A percentile compares a stretch with the other conserved stretches of the same genome.
Conservation (phyloP, 352 stramenopile genomes). For the Pythium coloratum region DNA sequence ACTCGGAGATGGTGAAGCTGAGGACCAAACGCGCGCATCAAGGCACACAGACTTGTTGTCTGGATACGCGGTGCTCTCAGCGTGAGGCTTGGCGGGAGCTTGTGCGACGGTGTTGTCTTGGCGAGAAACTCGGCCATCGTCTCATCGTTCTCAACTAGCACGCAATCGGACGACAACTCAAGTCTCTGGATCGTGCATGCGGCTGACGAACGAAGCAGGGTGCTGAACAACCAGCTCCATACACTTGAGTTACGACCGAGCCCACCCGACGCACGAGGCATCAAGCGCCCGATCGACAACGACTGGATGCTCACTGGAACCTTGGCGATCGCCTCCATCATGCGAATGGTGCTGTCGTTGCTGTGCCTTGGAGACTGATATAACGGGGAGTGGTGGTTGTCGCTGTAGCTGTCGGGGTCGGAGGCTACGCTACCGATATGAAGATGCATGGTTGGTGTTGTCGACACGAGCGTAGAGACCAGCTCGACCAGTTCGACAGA, state of each 20-base stretch:
- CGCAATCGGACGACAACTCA: neutral
- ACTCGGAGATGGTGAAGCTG: constrained; percentile 11
- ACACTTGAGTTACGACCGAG: neutral
- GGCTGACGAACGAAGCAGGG: constrained; percentile 8
- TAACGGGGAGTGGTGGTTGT: neutral
- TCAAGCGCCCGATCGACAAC: constrained; percentile 3
- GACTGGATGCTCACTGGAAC: neutral
- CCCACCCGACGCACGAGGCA: neutral
- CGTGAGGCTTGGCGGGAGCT: neutral
- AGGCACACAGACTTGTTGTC: neutral
- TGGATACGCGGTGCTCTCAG: neutral
- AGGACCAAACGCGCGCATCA: neutral
- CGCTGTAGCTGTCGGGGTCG: neutral
- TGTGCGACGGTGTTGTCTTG: neutral
- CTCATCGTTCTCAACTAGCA: constrained; percentile 1
- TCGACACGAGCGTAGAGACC: constrained; percentile 1
- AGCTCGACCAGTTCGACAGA: neutral
- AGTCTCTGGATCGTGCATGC: neutral
- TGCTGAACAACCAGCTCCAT: constrained; percentile 5
- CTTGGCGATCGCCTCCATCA: constrained; percentile 12
- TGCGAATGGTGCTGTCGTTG: neutral
- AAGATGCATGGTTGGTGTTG: neutral
- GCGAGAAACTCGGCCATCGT: neutral
- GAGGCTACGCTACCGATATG: neutral
- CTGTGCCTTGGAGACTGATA: neutral